Percentiles rank a stretch among this genome's conserved stretches.
phyloP scores from a whole-genome alignment of 1,284 basidiomycete genomes.

The Heterobasidion irregulare region DNA sequence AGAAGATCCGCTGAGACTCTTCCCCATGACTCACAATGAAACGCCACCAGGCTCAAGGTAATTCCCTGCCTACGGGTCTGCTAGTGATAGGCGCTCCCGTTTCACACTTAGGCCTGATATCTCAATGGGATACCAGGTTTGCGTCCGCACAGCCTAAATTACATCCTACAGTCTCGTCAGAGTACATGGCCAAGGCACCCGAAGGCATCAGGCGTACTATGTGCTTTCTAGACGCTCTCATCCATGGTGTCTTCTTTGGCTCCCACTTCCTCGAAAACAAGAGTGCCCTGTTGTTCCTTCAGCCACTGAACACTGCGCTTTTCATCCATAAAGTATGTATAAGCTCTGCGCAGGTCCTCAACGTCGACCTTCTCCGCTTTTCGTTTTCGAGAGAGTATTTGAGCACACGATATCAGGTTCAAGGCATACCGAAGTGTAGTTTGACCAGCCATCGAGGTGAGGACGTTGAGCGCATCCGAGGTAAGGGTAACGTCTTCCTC shows the following conservation, averaged over 20 bases:
- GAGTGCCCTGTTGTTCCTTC: constrained; percentile 73
- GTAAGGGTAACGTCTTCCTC: constrained; percentile 94
- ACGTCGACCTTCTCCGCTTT: constrained; percentile 74
- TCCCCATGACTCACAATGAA: too few relatives aligned
- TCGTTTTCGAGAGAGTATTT: constrained; percentile 76
- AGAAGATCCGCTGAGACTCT: too few relatives aligned
- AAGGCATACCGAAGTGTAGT: constrained; percentile 88
- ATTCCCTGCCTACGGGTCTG: too few relatives aligned
- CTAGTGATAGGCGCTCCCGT: too few relatives aligned
- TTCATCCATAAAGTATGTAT: constrained; percentile 92
- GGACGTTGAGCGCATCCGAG: constrained; percentile 64
- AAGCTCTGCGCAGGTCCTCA: constrained; percentile 78
- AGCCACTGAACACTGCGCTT: constrained; percentile 93
- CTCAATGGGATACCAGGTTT: too few relatives aligned
- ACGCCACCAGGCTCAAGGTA: too few relatives aligned
- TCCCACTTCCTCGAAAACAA: constrained; percentile 62
- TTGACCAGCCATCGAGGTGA: constrained; percentile 80
- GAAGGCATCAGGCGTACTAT: background rate
- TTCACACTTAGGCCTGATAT: too few relatives aligned
- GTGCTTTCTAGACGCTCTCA: constrained; percentile 16
- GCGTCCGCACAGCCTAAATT: background rate
- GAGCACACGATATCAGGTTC: constrained; percentile 88
- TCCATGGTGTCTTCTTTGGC: constrained; percentile 26
- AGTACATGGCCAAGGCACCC: background rate
- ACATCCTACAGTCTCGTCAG: background rate